Percentiles rank a stretch among this genome's conserved stretches.
Evolutionary conservation across 257 asterid species (phyloP).

Genomic region (Fraxinus quadrangulata): DNA sequence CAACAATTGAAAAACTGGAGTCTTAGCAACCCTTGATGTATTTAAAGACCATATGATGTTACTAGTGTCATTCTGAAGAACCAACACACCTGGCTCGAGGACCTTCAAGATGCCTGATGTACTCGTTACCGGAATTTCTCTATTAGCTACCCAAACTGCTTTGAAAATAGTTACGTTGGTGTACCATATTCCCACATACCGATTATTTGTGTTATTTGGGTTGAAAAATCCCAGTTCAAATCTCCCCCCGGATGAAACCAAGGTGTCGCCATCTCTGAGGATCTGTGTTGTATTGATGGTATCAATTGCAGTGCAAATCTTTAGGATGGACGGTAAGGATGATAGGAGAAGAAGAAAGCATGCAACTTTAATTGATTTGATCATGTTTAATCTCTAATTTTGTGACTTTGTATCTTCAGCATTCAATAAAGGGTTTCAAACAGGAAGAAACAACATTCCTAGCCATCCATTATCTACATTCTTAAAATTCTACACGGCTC

Average conservation of each 20-base stretch:
- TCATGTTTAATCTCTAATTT: background rate
- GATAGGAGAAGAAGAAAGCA: background rate
- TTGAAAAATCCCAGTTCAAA: conserved; percentile 44
- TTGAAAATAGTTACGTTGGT: background rate
- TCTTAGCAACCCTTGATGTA: conserved; percentile 18
- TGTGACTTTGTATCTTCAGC: background rate
- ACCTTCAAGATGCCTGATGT: conserved; percentile 24
- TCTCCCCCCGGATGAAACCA: conserved; percentile 36
- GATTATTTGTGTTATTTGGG: conserved; percentile 6
- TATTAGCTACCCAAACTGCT: conserved; percentile 27
- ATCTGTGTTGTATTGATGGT: conserved; percentile 17
- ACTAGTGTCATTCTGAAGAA: conserved; percentile 21
- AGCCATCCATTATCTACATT: background rate
- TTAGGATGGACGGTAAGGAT: conserved; percentile 1
- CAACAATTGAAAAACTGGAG: conserved; percentile 30
- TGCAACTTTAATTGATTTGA: background rate
- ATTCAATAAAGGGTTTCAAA: background rate
- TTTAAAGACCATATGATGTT: conserved; percentile 32
- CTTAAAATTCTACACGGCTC: too few species aligned
- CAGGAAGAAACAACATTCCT: background rate
- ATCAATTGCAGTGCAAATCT: conserved; percentile 20
- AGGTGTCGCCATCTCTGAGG: conserved; percentile 35
- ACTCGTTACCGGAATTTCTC: conserved; percentile 11
- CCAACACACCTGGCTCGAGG: conserved; percentile 22
- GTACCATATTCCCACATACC: conserved; percentile 27